These are phyloP conservation scores for Chlorella variabilis DNA, from an alignment of 163 green algal species.

Conservation along the genomic window DNA sequence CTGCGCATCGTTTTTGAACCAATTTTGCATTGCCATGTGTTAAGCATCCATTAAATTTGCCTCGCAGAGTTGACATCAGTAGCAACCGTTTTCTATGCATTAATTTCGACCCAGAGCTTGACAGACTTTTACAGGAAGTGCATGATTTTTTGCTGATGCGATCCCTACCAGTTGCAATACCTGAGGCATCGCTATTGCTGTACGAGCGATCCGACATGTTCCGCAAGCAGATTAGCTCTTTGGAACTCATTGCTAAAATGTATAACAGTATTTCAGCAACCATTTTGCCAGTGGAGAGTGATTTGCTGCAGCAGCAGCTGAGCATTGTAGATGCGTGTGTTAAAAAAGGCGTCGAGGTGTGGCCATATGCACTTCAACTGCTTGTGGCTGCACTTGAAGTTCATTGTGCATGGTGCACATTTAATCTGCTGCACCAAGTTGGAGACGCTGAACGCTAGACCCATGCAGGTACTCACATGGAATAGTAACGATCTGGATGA, in stretches of 20 bases:
- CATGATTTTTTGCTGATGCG: constrained; percentile 89
- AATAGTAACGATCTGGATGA: constrained; percentile 79
- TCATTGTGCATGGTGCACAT: no score
- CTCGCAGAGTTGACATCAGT: not conserved
- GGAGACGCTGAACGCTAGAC: not conserved
- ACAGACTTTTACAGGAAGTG: constrained; percentile 86
- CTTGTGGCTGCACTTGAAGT: no score
- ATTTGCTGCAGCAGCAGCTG: constrained; percentile 85
- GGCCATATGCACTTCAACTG: not conserved
- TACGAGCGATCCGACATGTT: constrained; percentile 76
- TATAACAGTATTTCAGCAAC: constrained; percentile 81
- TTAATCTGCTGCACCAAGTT: not conserved
- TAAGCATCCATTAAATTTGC: no score
- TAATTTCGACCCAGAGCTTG: constrained; percentile 94
- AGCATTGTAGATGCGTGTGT: constrained; percentile 69
- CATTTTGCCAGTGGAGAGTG: constrained; percentile 84
- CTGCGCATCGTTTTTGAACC: no score
- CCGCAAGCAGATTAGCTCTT: constrained; percentile 78
- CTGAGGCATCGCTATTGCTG: constrained; percentile 57
- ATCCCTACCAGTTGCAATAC: constrained; percentile 42
- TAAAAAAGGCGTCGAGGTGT: constrained; percentile 68
- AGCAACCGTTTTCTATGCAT: constrained; percentile 28
- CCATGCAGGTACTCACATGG: constrained; percentile 70
- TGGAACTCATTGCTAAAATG: constrained; percentile 84
- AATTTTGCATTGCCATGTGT: no score